Evolutionary conservation across 2,329 filamentous ascomycete species (phyloP), one percentile per base, ranked within the genome.

Genomic region (Cordyceps javanica): DNA sequence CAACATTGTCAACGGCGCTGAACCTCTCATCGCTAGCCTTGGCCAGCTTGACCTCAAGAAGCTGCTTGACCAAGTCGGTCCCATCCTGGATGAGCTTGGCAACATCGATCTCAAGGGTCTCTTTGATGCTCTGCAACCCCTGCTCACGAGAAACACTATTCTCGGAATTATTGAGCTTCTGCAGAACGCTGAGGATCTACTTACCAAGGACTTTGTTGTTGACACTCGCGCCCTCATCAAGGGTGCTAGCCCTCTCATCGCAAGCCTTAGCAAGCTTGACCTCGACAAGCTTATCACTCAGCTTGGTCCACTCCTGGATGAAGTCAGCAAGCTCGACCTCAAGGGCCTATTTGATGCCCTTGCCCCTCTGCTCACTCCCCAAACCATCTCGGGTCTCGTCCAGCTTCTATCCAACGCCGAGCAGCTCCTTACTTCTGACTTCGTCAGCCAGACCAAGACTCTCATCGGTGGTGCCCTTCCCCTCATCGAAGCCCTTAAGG

Each of bases 141-240:
- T 72, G 1, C 65, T 72, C 1, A 71, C 68, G 0, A 64, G 64
- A 34, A 64, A 71, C 1, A 67, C 66, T 0, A 62, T 72, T 32
- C 63, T 69, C 1, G 66, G 69, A 5, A 60, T 72, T n/a, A 61
- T 74, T 8, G 68, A 68, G 9, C 59, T 75, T 0, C 64, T 74
- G 5, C 64, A 68, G 8, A 67, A 74, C 36, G 67, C 71, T 0
- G 62, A 69, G 51, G 41, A 60, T 3, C 64, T 71, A 0, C 59
- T 71, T 1, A 68, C 65, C 0, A 59, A 59, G n/a, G 61, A 65
- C n/a, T 66, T 66, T 19, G 68, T 70, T 0, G 60, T 62, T 0
- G 62, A 67, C 19, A 65, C 64, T 2, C 64, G 67, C 55, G 59
- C 57, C 4, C 62, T 70, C 4, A 65, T 70, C 34, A 62, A 62